These are phyloP conservation scores for Trichosporon inkin DNA, from an alignment of 1,284 basidiomycete species.

Conservation along the genomic window DNA sequence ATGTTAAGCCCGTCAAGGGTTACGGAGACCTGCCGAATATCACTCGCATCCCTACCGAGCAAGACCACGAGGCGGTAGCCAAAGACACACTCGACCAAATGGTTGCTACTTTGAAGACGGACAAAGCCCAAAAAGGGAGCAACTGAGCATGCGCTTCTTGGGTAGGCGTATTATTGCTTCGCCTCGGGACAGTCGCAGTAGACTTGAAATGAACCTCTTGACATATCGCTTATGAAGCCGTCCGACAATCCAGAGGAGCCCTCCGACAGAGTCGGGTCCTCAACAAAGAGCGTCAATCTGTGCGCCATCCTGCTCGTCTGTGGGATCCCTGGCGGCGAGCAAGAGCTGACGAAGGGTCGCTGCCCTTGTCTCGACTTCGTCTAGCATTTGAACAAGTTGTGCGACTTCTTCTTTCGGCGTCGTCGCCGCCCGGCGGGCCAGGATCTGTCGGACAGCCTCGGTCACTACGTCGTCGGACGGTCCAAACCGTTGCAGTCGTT, in stretches of 20 bases:
- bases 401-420: constrained; percentile 29
- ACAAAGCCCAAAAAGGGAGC: neutral
- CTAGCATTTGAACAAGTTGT: constrained; percentile 34
- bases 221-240: no score
- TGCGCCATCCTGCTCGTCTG: no score
- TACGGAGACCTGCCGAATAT: neutral
- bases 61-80: neutral
- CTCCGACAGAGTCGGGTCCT: no score
- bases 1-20: neutral
- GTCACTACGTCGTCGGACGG: constrained; percentile 29
- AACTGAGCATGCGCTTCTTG: neutral
- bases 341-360: constrained; percentile 13
- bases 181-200: no score
- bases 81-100: neutral
- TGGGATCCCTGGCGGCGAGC: neutral
- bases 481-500: constrained; percentile 21
- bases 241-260: no score
- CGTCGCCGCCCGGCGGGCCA: constrained; percentile 18
- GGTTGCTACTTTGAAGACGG: neutral
- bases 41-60: neutral
- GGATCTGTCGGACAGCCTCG: constrained; percentile 32
- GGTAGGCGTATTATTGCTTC: neutral
- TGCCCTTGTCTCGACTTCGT: constrained; percentile 33
- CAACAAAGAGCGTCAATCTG: no score
- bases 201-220: no score